Evolutionary conservation across 192 early-diverging fungal genomes (phyloP), one percentile per base, ranked within the genome.

Genomic region (Podila horticola): DNA sequence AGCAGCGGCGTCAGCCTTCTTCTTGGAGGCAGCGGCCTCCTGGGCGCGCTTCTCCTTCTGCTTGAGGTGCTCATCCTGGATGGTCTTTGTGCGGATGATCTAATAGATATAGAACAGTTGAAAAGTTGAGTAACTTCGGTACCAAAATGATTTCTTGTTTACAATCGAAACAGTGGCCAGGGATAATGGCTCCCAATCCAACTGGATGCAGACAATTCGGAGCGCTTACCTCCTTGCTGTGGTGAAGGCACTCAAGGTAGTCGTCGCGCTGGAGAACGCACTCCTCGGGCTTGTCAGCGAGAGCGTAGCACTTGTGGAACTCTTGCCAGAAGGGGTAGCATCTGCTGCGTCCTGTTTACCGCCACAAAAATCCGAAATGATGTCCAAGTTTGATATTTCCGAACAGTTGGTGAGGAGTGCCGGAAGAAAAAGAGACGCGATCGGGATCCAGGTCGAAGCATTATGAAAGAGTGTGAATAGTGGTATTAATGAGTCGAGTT

Each of bases 261-360:
- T 99, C 97, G 64, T 98, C 97, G 71, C 89, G 91, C 72, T 95
- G 91, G 41, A 83, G 81, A 34, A 88, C 63, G 85, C 97, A 98
- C 82, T 97, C 91, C 51, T 91, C 79, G 30, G 90, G 92, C 13
- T 83, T 72, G 83, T 95, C 92, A 67, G 94, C 93, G 75, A 89
- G 84, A 79, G 92, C 95, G 79, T 94, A 95, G 88, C 96, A 99
- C 74, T 95, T 95, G 81, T 94, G 86, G 85, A 96, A 97, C 83
- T 98, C 97, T 86, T 98, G 97, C 95, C 95, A 99, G 86, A 96
- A 96, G 58, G 92, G 88, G 84, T 97, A 97, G 90, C 97, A 99
- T 72, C 97, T 92, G 73, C 95, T 90, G 83, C 90, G 91, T 83
- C 95, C 90, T 95, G 84, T 66, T 38, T 33, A 45, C 2, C 41